phyloP scores from a whole-genome alignment of 805 yeast species.

The Nakazawaea anatomiae region DNA sequence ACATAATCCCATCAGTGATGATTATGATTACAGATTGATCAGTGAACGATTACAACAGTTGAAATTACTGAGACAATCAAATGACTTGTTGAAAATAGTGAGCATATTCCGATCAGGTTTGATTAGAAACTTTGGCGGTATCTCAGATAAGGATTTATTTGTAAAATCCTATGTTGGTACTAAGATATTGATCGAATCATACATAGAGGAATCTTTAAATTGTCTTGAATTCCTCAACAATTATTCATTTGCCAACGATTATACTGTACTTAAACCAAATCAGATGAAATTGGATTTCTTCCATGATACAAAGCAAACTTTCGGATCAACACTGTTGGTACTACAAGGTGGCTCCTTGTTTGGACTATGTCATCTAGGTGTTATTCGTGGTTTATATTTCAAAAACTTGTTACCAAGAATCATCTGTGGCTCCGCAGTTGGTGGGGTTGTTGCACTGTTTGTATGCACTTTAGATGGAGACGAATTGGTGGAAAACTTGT shows the following conservation, averaged over 20 bases:
- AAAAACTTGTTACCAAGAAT: slow-evolving; percentile 77
- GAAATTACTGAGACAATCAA: slow-evolving; percentile 51
- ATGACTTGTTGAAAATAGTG: slow-evolving; percentile 54
- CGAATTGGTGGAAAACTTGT: slow-evolving; percentile 45
- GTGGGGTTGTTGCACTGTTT: slow-evolving; percentile 86
- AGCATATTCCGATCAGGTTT: slow-evolving; percentile 76
- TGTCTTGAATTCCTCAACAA: slow-evolving; percentile 59
- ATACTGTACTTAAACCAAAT: slow-evolving; percentile 36
- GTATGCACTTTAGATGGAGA: slow-evolving; percentile 69
- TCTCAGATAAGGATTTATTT: slow-evolving; percentile 72
- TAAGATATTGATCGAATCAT: slow-evolving; percentile 81
- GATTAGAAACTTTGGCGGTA: slow-evolving; percentile 87
- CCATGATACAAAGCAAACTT: slow-evolving; percentile 79
- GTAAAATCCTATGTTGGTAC: slow-evolving; percentile 85
- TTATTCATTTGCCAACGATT: slow-evolving; percentile 20
- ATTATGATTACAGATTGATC: slow-evolving; percentile 81
- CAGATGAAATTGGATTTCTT: slow-evolving; percentile 69
- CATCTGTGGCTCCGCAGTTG: slow-evolving; percentile 88
- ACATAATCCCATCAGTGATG: slow-evolving; percentile 72
- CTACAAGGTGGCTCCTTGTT: slow-evolving; percentile 94
- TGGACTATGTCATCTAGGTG: slow-evolving; percentile 92
- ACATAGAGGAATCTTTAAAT: slow-evolving; percentile 67
- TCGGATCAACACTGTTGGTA: slow-evolving; percentile 86
- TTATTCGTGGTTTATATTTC: slow-evolving; percentile 73
- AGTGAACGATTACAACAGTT: slow-evolving; percentile 64